These are phyloP conservation scores for Coniosporium uncinatum DNA, from an alignment of 2,329 filamentous ascomycete species.

Conservation along the genomic window DNA sequence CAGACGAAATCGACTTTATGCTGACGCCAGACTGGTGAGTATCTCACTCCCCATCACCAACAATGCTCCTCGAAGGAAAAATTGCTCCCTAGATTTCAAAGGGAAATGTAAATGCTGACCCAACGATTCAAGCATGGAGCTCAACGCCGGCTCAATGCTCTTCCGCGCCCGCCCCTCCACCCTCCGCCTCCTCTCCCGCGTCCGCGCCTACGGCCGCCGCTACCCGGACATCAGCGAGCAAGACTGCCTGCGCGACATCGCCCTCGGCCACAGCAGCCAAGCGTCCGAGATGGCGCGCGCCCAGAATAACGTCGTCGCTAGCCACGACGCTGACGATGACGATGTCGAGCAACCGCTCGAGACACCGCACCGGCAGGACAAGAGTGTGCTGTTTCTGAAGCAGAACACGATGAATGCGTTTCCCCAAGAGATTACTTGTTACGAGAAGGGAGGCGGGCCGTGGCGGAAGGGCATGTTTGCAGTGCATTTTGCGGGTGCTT, in stretches of 20 bases:
- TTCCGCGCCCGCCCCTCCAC: constrained; percentile 25
- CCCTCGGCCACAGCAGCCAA: too few relatives aligned
- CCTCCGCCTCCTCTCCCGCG: constrained; percentile 23
- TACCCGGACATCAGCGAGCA: constrained; percentile 18
- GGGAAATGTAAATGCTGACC: too few relatives aligned
- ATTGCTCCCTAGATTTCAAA: too few relatives aligned
- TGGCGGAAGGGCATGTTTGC: constrained; percentile 28
- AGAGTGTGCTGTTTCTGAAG: constrained; percentile 13
- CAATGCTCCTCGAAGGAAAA: too few relatives aligned
- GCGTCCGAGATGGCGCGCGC: neutral
- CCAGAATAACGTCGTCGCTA: constrained; percentile 3
- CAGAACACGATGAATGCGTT: constrained; percentile 32
- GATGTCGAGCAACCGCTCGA: neutral
- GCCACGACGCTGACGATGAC: constrained; percentile 5
- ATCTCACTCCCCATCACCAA: neutral
- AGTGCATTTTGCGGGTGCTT: constrained; percentile 34
- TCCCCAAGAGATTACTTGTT: constrained; percentile 30
- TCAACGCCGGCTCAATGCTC: constrained; percentile 31
- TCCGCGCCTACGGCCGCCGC: constrained; percentile 15
- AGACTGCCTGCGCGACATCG: constrained; percentile 25
- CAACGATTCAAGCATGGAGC: constrained; percentile 10
- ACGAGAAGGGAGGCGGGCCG: constrained; percentile 16
- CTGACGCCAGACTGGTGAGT: constrained; percentile 27
- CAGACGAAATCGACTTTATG: constrained; percentile 26
- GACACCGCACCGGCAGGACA: too few relatives aligned